Percentiles rank a stretch among this genome's conserved stretches.
Conservation (phyloP, 139 green algal species). For the Desmodesmus armatus region DNA sequence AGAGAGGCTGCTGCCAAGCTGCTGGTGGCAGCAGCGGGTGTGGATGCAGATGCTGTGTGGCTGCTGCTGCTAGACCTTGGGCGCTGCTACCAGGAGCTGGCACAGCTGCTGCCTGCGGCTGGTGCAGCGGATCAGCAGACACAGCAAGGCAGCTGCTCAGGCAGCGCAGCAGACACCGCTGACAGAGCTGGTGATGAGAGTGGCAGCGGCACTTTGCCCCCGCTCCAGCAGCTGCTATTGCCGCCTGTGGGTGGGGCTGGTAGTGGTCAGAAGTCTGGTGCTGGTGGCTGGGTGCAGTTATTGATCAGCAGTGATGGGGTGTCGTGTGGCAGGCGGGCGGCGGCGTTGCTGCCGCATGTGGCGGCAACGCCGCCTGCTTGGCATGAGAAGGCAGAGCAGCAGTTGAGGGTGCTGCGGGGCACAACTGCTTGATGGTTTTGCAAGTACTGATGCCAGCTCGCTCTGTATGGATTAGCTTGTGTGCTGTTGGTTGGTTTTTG, state of each 20-base stretch:
- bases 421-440: too few relatives aligned
- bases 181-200: too few relatives aligned
- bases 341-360: conserved; percentile 43
- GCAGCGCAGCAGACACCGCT: background rate
- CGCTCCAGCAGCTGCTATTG: background rate
- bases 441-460: too few relatives aligned
- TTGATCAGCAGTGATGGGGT: background rate
- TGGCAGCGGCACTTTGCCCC: conserved; percentile 17
- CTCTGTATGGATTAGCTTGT: too few relatives aligned
- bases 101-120: conserved; percentile 6
- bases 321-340: conserved; percentile 37
- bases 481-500: too few relatives aligned
- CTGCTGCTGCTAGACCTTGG: conserved; percentile 55
- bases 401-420: conserved; percentile 10
- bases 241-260: background rate
- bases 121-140: background rate
- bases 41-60: conserved; percentile 81
- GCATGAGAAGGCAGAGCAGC: conserved; percentile 42
- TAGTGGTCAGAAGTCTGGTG: too few relatives aligned
- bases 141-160: background rate
- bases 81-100: conserved; percentile 17
- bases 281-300: background rate
- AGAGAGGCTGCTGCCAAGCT: conserved; percentile 63
- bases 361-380: conserved; percentile 21
- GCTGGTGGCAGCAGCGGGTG: conserved; percentile 51